A percentile compares a stretch with the other conserved stretches of the same genome.
These are phyloP conservation scores for Rugonectria rugulosa DNA, from an alignment of 2,329 filamentous ascomycete species.

Conservation along the genomic window DNA sequence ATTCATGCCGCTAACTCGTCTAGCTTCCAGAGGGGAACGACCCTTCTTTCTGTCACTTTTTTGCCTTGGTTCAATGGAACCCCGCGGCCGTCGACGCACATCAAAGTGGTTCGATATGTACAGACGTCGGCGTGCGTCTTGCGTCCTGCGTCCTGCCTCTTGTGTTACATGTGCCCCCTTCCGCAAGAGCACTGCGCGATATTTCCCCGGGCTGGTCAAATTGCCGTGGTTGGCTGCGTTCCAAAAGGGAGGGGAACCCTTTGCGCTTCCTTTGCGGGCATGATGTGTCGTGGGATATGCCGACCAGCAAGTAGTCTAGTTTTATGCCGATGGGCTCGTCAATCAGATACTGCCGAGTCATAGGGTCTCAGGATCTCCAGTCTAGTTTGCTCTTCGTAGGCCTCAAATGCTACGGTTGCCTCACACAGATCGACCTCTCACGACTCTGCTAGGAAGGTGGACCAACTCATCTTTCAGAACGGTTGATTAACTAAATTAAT, in stretches of 20 bases:
- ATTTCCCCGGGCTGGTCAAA: background rate
- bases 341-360: background rate
- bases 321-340: slow-evolving; percentile 7
- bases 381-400: background rate
- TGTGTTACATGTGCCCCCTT: background rate
- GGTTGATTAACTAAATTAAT: background rate
- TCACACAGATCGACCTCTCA: background rate
- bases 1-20: too few species aligned
- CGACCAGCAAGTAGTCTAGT: background rate
- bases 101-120: slow-evolving; percentile 5
- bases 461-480: background rate
- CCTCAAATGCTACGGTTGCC: background rate
- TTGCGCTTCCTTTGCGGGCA: background rate
- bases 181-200: background rate
- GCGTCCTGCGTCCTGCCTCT: too few species aligned
- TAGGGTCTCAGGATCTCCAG: background rate
- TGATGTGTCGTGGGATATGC: background rate
- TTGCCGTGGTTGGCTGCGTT: background rate
- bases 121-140: background rate
- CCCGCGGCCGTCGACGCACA: background rate
- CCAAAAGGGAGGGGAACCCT: too few species aligned
- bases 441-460: background rate
- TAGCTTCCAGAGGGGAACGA: too few species aligned
- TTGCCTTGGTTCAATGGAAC: background rate
- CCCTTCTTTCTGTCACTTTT: background rate